A percentile compares a stretch with the other conserved stretches of the same genome.
These are phyloP conservation scores for Blastomyces parvus DNA, from an alignment of 2,329 filamentous ascomycete species.

Conservation along the genomic window DNA sequence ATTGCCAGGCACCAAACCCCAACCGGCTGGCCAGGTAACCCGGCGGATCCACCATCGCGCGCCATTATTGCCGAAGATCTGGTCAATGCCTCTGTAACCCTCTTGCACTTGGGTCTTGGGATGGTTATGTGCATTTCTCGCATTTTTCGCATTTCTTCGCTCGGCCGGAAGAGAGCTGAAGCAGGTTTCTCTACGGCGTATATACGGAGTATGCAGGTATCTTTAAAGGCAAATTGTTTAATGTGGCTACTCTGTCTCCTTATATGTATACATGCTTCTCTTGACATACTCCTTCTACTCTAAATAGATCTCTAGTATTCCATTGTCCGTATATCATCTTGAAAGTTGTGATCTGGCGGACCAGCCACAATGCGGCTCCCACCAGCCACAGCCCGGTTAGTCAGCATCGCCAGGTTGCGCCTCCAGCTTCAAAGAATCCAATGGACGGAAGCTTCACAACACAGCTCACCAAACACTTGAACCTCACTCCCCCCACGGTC, in stretches of 20 bases:
- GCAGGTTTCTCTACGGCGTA: too few relatives aligned
- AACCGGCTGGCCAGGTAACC: background rate
- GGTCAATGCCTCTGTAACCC: background rate
- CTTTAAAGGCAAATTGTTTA: background rate
- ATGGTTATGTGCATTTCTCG: too few relatives aligned
- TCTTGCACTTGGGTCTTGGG: too few relatives aligned
- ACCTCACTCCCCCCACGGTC: background rate
- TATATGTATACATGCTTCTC: too few relatives aligned
- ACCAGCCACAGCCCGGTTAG: background rate
- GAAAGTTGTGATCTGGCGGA: too few relatives aligned
- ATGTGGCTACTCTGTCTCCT: too few relatives aligned
- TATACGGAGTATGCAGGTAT: too few relatives aligned
- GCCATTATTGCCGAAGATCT: constrained; percentile 1
- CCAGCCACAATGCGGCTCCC: background rate
- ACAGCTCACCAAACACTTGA: background rate
- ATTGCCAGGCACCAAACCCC: background rate
- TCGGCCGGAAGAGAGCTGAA: background rate
- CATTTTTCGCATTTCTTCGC: too few relatives aligned
- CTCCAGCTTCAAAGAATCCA: background rate
- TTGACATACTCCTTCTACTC: too few relatives aligned
- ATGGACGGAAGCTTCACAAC: background rate
- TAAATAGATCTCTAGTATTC: too few relatives aligned
- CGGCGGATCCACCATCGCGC: background rate
- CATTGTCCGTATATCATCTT: too few relatives aligned
- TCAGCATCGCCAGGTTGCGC: background rate